Percentiles rank a stretch among this genome's conserved stretches.
These are phyloP conservation scores for Sedum album DNA, from an alignment of 164 flowering plant genomes.

Conservation along the genomic window DNA sequence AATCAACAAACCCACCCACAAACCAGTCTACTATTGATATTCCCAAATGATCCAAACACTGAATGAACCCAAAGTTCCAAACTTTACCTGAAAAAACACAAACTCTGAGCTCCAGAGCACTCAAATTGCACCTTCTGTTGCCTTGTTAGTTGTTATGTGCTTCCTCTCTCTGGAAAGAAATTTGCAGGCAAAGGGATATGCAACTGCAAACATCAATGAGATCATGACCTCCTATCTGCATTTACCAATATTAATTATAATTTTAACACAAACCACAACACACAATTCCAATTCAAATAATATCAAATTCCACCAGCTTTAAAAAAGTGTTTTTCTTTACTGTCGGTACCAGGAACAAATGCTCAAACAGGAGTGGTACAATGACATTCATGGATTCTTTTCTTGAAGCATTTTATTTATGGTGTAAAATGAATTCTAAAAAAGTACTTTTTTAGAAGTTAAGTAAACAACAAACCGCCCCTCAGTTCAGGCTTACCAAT, in stretches of 20 bases:
- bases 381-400: conserved; percentile 5
- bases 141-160: neutral
- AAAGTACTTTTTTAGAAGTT: neutral
- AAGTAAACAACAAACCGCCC: neutral
- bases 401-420: neutral
- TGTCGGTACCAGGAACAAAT: conserved; percentile 1
- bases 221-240: conserved; percentile 3
- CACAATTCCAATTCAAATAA: neutral
- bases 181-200: neutral
- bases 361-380: neutral
- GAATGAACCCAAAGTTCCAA: neutral
- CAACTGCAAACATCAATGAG: neutral
- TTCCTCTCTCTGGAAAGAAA: neutral
- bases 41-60: neutral
- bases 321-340: neutral
- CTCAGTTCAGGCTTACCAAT: neutral
- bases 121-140: neutral
- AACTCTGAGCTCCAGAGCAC: neutral
- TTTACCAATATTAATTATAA: conserved; percentile 3
- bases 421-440: neutral
- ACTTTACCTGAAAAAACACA: neutral
- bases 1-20: neutral
- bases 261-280: neutral
- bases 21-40: neutral
- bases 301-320: neutral